phyloP scores from a whole-genome alignment of 192 early-diverging fungal genomes.

The Rhizophagus prolifer region DNA sequence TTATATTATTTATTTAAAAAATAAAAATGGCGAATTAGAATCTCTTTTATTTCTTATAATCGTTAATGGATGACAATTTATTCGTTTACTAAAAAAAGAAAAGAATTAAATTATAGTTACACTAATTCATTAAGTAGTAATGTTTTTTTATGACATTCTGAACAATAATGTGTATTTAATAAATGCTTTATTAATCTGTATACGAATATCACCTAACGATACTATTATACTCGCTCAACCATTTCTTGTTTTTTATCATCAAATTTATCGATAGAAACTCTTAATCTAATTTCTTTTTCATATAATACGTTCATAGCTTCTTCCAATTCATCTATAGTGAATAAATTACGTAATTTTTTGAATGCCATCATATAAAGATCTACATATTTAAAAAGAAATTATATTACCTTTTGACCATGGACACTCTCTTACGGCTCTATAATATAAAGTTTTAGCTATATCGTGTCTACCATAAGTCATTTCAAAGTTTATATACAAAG shows the following conservation, averaged over 20 bases:
- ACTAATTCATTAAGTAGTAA: too few species aligned
- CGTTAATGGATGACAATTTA: too few species aligned
- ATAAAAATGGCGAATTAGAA: too few species aligned
- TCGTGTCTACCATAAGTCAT: conserved; percentile 38
- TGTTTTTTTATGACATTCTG: too few species aligned
- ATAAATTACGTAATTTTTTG: conserved; percentile 37
- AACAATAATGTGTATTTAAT: too few species aligned
- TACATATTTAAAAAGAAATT: conserved; percentile 25
- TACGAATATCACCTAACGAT: neutral
- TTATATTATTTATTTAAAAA: too few species aligned
- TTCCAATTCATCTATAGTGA: conserved; percentile 49
- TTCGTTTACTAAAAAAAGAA: too few species aligned
- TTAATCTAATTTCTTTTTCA: conserved; percentile 65
- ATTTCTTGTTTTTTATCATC: conserved; percentile 5
- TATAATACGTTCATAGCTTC: conserved; percentile 59
- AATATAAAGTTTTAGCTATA: conserved; percentile 54
- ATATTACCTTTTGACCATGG: conserved; percentile 67
- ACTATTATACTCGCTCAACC: neutral
- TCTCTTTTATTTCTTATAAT: too few species aligned
- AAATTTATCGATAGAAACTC: conserved; percentile 37
- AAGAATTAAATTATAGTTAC: too few species aligned
- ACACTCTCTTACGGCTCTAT: conserved; percentile 60
- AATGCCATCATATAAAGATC: conserved; percentile 59
- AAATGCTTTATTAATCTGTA: conserved; percentile 8
- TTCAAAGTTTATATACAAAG: conserved; percentile 62